These are phyloP conservation scores for Aureobasidium sp. DNA, from an alignment of 2,329 filamentous ascomycete genomes.

Conservation along the genomic window DNA sequence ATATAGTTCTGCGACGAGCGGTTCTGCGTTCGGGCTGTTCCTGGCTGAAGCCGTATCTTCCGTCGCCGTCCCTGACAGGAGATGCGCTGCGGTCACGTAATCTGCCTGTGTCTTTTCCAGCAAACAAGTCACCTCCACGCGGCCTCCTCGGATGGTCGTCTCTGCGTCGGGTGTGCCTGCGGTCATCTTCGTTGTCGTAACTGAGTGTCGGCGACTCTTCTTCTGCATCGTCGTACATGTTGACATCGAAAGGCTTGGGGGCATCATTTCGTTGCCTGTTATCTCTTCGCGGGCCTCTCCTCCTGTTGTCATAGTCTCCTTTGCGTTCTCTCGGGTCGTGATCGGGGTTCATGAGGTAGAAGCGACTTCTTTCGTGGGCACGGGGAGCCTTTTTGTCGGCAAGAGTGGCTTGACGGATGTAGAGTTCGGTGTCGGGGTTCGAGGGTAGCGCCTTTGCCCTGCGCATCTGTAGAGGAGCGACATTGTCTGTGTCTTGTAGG, in stretches of 20 bases:
- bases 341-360: conserved; percentile 88
- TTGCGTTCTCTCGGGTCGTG: conserved; percentile 70
- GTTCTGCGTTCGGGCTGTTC: conserved; percentile 40
- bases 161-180: conserved; percentile 22
- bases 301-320: conserved; percentile 27
- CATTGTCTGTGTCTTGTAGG: conserved; percentile 29
- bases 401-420: conserved; percentile 65
- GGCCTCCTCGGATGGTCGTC: conserved; percentile 6
- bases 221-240: conserved; percentile 72
- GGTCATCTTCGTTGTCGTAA: conserved; percentile 22
- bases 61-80: conserved; percentile 43
- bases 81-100: conserved; percentile 55
- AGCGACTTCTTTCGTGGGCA: conserved; percentile 74
- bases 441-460: conserved; percentile 62
- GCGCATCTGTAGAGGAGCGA: conserved; percentile 52
- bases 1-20: conserved; percentile 38
- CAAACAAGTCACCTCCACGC: conserved; percentile 27
- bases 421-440: conserved; percentile 62
- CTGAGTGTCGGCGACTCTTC: conserved; percentile 34
- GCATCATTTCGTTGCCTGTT: conserved; percentile 39
- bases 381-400: conserved; percentile 74
- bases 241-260: conserved; percentile 55
- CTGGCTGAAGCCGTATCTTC: conserved; percentile 44
- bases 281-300: conserved; percentile 51
- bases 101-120: conserved; percentile 33